Conservation (phyloP, 1,284 basidiomycete species). For the Cutaneotrichosporon sp. region DNA sequence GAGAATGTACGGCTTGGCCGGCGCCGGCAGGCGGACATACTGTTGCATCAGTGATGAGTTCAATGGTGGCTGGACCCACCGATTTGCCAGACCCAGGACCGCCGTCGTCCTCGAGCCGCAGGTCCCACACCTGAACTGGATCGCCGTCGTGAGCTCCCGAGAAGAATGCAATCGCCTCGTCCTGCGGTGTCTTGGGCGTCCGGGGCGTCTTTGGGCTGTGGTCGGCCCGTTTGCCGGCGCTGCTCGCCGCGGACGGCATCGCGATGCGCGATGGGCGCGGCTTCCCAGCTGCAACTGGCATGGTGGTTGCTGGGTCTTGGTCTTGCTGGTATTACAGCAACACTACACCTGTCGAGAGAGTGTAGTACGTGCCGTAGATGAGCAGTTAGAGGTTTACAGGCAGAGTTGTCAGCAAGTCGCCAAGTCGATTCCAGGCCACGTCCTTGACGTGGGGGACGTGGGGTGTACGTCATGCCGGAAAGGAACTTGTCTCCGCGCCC, state of each 20-base stretch:
- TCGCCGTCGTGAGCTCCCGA: slow-evolving; percentile 56
- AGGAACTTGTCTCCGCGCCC: too few species aligned
- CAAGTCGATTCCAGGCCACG: too few species aligned
- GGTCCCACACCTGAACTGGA: slow-evolving; percentile 71
- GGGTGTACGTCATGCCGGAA: too few species aligned
- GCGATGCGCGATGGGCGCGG: slow-evolving; percentile 11
- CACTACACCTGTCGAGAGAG: background rate
- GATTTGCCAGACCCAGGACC: slow-evolving; percentile 76
- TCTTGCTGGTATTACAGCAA: background rate
- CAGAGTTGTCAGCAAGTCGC: too few species aligned
- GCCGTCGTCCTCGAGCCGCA: slow-evolving; percentile 79
- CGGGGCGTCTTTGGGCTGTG: slow-evolving; percentile 9
- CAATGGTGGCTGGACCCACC: slow-evolving; percentile 52
- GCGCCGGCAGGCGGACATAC: slow-evolving; percentile 92
- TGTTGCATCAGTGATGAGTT: slow-evolving; percentile 43
- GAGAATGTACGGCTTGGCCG: slow-evolving; percentile 79
- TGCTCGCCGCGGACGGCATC: background rate
- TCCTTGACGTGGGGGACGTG: too few species aligned
- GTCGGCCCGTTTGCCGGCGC: background rate
- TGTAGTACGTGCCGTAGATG: too few species aligned
- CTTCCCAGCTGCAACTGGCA: slow-evolving; percentile 3
- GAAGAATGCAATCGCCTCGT: slow-evolving; percentile 85
- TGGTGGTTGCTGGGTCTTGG: background rate
- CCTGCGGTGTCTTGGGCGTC: slow-evolving; percentile 78
- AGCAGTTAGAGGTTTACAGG: too few species aligned